phyloP scores from a whole-genome alignment of 2,329 filamentous ascomycete species.

The Cercospora sesami region DNA sequence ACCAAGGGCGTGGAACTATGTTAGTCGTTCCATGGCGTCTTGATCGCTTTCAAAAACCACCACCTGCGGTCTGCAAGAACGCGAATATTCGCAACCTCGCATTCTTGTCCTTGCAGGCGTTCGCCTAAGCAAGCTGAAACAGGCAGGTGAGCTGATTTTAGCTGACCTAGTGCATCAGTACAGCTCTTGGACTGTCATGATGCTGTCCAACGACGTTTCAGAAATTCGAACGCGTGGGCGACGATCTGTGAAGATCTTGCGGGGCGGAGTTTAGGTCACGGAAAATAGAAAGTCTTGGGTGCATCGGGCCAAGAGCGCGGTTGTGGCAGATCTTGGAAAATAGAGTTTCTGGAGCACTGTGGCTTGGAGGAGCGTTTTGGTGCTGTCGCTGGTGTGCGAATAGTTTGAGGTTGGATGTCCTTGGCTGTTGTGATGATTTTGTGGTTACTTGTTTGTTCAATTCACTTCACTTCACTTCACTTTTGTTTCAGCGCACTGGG shows the following conservation, averaged over 20 bases:
- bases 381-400: neutral
- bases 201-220: neutral
- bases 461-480: no score
- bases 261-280: neutral
- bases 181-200: neutral
- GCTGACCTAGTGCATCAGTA: neutral
- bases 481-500: no score
- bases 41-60: neutral
- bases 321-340: neutral
- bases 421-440: no score
- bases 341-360: neutral
- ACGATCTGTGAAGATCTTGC: slow-evolving; percentile 4
- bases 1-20: neutral
- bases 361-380: neutral
- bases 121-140: neutral
- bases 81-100: neutral
- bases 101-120: neutral
- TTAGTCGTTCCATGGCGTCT: neutral
- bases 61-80: neutral
- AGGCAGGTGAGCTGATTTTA: neutral
- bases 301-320: slow-evolving; percentile 5
- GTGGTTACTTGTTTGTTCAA: no score
- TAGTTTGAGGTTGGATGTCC: no score
- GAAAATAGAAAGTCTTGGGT: neutral
- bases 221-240: neutral